Conservation (phyloP, 176 grass and related monocot species). For the Cenchrus purpureus region DNA sequence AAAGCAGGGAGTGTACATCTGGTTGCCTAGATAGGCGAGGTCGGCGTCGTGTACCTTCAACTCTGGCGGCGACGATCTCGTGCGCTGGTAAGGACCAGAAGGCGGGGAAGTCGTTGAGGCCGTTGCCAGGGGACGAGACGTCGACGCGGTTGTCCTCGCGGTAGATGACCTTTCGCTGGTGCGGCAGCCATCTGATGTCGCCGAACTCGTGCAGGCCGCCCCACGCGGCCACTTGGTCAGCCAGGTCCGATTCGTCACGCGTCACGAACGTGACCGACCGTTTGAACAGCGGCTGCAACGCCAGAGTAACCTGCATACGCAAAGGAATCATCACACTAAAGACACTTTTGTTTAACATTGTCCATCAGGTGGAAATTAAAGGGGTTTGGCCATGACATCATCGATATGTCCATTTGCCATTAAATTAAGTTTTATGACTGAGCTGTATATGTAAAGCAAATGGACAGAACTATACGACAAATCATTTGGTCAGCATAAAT, state of each 20-base stretch:
- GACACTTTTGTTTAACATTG: too few species aligned
- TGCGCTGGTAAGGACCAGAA: neutral
- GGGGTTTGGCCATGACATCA: too few species aligned
- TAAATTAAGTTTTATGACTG: too few species aligned
- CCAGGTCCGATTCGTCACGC: conserved; percentile 38
- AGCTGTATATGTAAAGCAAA: too few species aligned
- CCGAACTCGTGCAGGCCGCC: conserved; percentile 41
- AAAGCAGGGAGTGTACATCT: too few species aligned
- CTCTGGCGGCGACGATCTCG: neutral
- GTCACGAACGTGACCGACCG: conserved; percentile 24
- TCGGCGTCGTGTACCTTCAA: too few species aligned
- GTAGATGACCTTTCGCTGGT: conserved; percentile 35
- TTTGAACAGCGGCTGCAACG: conserved; percentile 37
- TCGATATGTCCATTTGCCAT: too few species aligned
- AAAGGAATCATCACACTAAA: too few species aligned
- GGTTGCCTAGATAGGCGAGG: too few species aligned
- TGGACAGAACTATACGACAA: too few species aligned
- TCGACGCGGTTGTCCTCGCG: conserved; percentile 37
- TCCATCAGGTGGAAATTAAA: too few species aligned
- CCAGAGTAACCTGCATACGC: conserved; percentile 31
- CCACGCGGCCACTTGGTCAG: conserved; percentile 16
- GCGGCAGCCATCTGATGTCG: conserved; percentile 43
- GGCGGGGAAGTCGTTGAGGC: conserved; percentile 12
- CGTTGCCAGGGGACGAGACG: conserved; percentile 3
- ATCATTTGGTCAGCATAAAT: too few species aligned